Evolutionary conservation across 2,329 filamentous ascomycete genomes (phyloP).

Genomic region (Neodidymelliopsis sp.): DNA sequence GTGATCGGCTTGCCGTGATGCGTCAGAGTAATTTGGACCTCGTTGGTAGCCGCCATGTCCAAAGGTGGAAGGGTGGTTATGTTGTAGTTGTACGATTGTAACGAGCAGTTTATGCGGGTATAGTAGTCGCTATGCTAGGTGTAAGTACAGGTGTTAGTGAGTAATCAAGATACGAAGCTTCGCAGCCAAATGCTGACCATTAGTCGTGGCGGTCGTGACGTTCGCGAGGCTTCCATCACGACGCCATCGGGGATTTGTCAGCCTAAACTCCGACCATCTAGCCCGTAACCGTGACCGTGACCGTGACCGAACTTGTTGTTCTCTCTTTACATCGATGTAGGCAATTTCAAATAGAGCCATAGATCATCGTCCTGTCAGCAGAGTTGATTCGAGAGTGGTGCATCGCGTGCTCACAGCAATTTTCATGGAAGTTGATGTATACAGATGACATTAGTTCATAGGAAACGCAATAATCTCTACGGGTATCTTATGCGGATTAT

Average conservation of each 20-base stretch:
- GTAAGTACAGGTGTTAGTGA: constrained; percentile 34
- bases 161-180: constrained; percentile 40
- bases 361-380: no score
- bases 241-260: constrained; percentile 47
- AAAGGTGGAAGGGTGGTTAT: constrained; percentile 25
- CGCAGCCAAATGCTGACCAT: constrained; percentile 31
- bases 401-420: no score
- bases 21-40: constrained; percentile 57
- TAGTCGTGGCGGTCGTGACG: constrained; percentile 30
- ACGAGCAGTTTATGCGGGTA: background rate
- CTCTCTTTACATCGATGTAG: no score
- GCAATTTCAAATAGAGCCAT: no score
- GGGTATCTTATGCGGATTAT: constrained; percentile 9
- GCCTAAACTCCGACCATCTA: constrained; percentile 23
- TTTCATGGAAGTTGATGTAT: background rate
- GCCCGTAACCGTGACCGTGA: no score
- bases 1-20: constrained; percentile 62
- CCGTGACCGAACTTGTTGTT: no score
- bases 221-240: constrained; percentile 48
- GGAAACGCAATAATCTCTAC: constrained; percentile 1
- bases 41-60: constrained; percentile 21
- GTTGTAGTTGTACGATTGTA: constrained; percentile 1
- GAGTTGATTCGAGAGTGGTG: no score
- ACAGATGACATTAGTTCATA: constrained; percentile 4
- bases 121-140: constrained; percentile 11